phyloP scores from a whole-genome alignment of 2,329 filamentous ascomycete genomes.

The Beauveria australis region DNA sequence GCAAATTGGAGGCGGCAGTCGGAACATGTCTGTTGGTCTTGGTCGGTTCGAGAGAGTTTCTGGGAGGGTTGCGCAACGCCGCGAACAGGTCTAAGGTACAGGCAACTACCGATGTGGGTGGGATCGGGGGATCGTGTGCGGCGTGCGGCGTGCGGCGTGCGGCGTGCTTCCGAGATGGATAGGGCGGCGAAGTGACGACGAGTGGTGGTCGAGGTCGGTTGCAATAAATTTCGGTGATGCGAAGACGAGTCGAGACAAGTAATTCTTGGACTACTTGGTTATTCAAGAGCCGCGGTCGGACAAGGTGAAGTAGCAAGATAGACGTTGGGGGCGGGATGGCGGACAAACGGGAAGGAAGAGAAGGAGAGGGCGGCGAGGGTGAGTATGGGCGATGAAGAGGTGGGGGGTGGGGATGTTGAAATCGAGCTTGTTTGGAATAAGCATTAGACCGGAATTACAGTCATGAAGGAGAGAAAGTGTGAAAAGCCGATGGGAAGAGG shows the following conservation, averaged over 20 bases:
- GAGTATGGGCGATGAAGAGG: neutral
- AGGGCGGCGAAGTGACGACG: neutral
- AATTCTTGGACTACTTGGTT: neutral
- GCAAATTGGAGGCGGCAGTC: neutral
- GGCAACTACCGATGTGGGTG: neutral
- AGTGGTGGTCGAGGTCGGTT: neutral
- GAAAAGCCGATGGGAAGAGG: too few species aligned
- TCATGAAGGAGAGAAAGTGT: neutral
- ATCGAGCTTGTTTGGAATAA: neutral
- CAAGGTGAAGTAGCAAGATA: neutral
- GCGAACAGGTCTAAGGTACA: neutral
- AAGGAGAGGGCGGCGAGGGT: neutral
- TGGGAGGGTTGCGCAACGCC: neutral
- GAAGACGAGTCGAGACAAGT: neutral
- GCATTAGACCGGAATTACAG: neutral
- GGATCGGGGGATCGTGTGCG: slow-evolving; percentile 3
- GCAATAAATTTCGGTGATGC: neutral
- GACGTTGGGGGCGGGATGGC: neutral
- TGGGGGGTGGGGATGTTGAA: neutral
- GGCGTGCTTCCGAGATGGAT: neutral
- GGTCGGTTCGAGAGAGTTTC: neutral
- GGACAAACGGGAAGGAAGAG: neutral
- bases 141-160: neutral
- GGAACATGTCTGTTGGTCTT: slow-evolving; percentile 7
- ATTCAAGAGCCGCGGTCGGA: neutral